Conservation (phyloP, 495 filamentous ascomycete genomes). For the Terfezia claveryi region DNA sequence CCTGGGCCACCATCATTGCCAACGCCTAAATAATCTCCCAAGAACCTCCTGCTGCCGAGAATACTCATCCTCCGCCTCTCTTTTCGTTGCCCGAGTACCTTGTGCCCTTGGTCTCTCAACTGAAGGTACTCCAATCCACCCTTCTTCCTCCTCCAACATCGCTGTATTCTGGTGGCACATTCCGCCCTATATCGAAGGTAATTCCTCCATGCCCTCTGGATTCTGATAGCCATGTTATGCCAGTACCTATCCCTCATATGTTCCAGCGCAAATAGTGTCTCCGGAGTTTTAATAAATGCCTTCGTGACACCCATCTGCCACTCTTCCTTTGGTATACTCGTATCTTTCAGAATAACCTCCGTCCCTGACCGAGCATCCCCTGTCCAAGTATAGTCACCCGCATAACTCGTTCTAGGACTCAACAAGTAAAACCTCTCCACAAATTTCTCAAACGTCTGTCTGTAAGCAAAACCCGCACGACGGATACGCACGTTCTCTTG, state of each 20-base stretch:
- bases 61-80: slow-evolving; percentile 80
- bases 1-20: slow-evolving; percentile 61
- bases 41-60: slow-evolving; percentile 71
- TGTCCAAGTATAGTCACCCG: slow-evolving; percentile 90
- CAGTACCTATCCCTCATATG: slow-evolving; percentile 95
- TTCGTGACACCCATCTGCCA: slow-evolving; percentile 95
- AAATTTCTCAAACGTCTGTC: slow-evolving; percentile 96
- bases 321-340: slow-evolving; percentile 80
- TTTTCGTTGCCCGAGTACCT: slow-evolving; percentile 60
- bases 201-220: slow-evolving; percentile 92
- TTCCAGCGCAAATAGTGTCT: slow-evolving; percentile 90
- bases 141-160: slow-evolving; percentile 80
- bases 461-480: slow-evolving; percentile 88
- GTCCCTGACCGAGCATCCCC: slow-evolving; percentile 68
- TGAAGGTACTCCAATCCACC: slow-evolving; percentile 72
- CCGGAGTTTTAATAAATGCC: slow-evolving; percentile 95
- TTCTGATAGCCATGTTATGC: slow-evolving; percentile 98
- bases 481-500: slow-evolving; percentile 98
- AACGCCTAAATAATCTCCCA: slow-evolving; percentile 87
- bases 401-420: slow-evolving; percentile 84
- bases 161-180: slow-evolving; percentile 80
- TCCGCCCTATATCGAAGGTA: slow-evolving; percentile 82
- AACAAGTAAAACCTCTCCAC: slow-evolving; percentile 92
- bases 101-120: slow-evolving; percentile 74
- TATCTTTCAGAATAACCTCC: slow-evolving; percentile 90